Conservation (phyloP, 2,329 filamentous ascomycete species). For the Claviceps spartinae region DNA sequence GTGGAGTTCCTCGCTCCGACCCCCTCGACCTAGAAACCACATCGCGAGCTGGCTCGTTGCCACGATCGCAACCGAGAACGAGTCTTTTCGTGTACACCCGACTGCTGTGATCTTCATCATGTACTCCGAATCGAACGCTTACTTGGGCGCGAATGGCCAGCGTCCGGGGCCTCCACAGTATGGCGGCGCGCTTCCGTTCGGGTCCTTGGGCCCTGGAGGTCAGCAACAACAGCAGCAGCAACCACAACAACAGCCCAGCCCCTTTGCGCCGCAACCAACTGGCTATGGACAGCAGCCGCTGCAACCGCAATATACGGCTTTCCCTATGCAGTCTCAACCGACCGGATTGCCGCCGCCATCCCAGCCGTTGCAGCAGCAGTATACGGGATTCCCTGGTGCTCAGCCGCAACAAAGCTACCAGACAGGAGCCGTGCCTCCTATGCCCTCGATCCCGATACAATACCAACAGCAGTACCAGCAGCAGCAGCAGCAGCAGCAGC, state of each 20-base stretch:
- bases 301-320: slow-evolving; percentile 49
- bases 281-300: slow-evolving; percentile 40
- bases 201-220: slow-evolving; percentile 38
- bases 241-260: slow-evolving; percentile 35
- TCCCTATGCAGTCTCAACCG: slow-evolving; percentile 33
- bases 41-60: neutral
- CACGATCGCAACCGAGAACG: neutral
- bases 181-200: slow-evolving; percentile 15
- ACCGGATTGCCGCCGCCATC: slow-evolving; percentile 40
- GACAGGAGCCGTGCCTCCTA: slow-evolving; percentile 41
- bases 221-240: slow-evolving; percentile 27
- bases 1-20: slow-evolving; percentile 4
- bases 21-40: neutral
- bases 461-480: slow-evolving; percentile 46
- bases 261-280: slow-evolving; percentile 46
- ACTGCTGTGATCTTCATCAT: slow-evolving; percentile 32
- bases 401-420: slow-evolving; percentile 48
- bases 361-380: slow-evolving; percentile 51
- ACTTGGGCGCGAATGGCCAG: slow-evolving; percentile 63
- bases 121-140: slow-evolving; percentile 85
- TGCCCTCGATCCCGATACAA: slow-evolving; percentile 46
- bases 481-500: slow-evolving; percentile 29
- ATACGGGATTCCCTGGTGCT: slow-evolving; percentile 46
- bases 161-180: slow-evolving; percentile 50
- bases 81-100: neutral